Percentiles rank a stretch among this genome's conserved stretches.
phyloP scores from a whole-genome alignment of 345 rosid genomes.

The Aquilaria yunnanensis region DNA sequence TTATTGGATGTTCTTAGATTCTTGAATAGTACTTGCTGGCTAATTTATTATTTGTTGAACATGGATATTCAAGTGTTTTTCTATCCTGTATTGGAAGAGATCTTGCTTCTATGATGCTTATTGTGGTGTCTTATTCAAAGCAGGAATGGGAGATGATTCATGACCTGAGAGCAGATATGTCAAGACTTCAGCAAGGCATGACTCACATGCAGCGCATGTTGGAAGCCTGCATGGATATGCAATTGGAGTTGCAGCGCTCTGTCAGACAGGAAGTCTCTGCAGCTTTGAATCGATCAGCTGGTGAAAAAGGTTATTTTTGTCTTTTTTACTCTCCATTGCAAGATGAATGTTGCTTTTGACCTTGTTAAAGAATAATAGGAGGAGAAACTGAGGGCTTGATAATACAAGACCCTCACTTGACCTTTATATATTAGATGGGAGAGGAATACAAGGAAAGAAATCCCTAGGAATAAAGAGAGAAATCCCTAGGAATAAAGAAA shows the following conservation, averaged over 20 bases:
- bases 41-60: slow-evolving; percentile 2
- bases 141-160: slow-evolving; percentile 97
- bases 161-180: slow-evolving; percentile 90
- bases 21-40: neutral
- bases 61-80: neutral
- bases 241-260: slow-evolving; percentile 93
- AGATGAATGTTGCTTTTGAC: neutral
- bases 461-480: too few relatives aligned
- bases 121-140: slow-evolving; percentile 17
- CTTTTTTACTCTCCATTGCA: neutral
- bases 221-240: slow-evolving; percentile 99
- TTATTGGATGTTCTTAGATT: neutral
- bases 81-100: neutral
- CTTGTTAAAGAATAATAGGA: too few relatives aligned
- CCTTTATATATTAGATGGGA: too few relatives aligned
- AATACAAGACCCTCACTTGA: too few relatives aligned
- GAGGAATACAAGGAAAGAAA: too few relatives aligned
- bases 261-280: slow-evolving; percentile 99
- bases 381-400: too few relatives aligned
- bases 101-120: slow-evolving; percentile 5
- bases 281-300: slow-evolving; percentile 73
- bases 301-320: slow-evolving; percentile 53
- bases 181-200: slow-evolving; percentile 96
- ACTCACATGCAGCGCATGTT: slow-evolving; percentile 98
- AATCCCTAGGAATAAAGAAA: too few relatives aligned